Evolutionary conservation across 768 basidiomycete species (phyloP), one percentile per base, ranked within the genome.

Genomic region (Psilocybe subaeruginosa): DNA sequence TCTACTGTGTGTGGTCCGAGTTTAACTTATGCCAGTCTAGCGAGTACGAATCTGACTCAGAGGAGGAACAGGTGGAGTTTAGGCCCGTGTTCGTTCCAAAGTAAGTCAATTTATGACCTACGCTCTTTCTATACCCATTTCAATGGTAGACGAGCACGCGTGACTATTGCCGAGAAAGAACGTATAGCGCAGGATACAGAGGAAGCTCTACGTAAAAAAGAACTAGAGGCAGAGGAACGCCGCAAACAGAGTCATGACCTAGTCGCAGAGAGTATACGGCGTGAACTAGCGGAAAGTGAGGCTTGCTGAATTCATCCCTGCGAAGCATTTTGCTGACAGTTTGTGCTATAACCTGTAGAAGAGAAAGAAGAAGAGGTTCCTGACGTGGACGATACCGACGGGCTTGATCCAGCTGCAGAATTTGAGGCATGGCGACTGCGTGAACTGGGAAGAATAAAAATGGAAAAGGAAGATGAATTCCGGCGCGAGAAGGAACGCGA

Each of bases 401-500:
- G 93, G 1, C 72, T 95, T 51, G 95, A 98, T 69, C 92, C 95
- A 2, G 82, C 85, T 14, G 88, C 73, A 55, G 97, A 99, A 73
- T 99, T 99, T 66, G 96, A 98, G 70, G 93, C 90, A 3, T 99
- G 97, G 97, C 85, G 97, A 58, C 75, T 98, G 52, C 87, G 97
- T 61, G 97, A 99, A 72, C 84, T 99, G 7, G 88, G 82, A n/a
- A 85, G 97, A 62, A 92, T 99, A 63, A 94, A 97, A 74, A 85
- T 89, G 57, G 97, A 99, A 76, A 93, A 96, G 74, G 94, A 97
- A 72, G 94, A 90, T 0, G 89, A 91, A 60, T 72, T 95, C 6
- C 83, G 78, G 14, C 83, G 90, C 3, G 95, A 97, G 68, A 82
- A 88, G 65, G 95, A 99, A 70, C 82, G 88, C 37, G 93, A 93